phyloP scores from a whole-genome alignment of 2,329 filamentous ascomycete genomes.

The Monosporascus sp. region DNA sequence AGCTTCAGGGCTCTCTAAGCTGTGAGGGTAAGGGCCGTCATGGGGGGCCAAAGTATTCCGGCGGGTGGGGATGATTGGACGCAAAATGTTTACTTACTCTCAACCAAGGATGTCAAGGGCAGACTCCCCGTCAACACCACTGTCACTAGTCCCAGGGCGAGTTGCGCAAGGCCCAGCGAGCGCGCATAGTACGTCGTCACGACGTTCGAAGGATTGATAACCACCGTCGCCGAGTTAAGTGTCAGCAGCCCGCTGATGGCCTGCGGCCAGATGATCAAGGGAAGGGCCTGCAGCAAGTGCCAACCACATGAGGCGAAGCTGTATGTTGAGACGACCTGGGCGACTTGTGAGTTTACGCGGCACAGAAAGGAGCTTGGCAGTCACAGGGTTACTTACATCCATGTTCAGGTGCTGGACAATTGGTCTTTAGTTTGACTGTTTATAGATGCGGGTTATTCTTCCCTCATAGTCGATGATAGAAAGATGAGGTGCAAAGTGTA shows the following conservation, averaged over 20 bases:
- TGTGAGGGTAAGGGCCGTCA: too few species aligned
- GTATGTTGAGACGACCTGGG: slow-evolving; percentile 45
- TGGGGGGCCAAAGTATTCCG: background rate
- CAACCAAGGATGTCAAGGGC: slow-evolving; percentile 51
- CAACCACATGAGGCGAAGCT: slow-evolving; percentile 47
- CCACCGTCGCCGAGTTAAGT: slow-evolving; percentile 2
- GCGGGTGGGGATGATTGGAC: too few species aligned
- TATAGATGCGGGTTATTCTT: too few species aligned
- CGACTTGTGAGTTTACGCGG: background rate
- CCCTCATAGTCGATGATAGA: too few species aligned
- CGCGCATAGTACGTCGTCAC: slow-evolving; percentile 71
- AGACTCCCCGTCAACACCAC: slow-evolving; percentile 66
- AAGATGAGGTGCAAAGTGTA: too few species aligned
- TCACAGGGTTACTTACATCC: slow-evolving; percentile 18
- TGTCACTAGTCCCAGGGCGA: slow-evolving; percentile 58
- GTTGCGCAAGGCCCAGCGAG: slow-evolving; percentile 60
- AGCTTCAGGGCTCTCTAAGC: too few species aligned
- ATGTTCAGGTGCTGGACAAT: slow-evolving; percentile 6
- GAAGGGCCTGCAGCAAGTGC: slow-evolving; percentile 42
- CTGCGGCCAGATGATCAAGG: slow-evolving; percentile 42
- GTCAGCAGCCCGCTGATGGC: slow-evolving; percentile 40
- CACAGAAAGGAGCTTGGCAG: background rate
- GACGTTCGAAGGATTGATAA: slow-evolving; percentile 29
- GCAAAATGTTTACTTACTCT: slow-evolving; percentile 23
- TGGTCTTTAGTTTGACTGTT: too few species aligned